Conservation (phyloP, 306 rosid species). For the Astragalus glycyphyllos region DNA sequence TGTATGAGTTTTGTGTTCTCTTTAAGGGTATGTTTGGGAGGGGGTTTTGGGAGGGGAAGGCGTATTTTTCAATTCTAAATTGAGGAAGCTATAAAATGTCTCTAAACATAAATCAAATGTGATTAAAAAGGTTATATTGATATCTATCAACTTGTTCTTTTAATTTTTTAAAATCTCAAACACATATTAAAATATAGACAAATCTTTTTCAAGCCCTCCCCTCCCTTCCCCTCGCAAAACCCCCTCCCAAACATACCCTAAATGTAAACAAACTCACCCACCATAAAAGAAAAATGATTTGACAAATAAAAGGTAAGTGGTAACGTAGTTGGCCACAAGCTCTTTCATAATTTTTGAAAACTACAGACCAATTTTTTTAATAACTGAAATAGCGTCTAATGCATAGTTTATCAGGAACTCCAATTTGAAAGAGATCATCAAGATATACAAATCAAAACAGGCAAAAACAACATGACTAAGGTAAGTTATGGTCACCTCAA, state of each 20-base stretch:
- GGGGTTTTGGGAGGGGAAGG: no score
- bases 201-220: no score
- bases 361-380: slow-evolving; percentile 1
- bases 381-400: slow-evolving; percentile 20
- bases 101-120: no score
- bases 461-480: slow-evolving; percentile 33
- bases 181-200: no score
- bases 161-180: no score
- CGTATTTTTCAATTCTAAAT: no score
- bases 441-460: slow-evolving; percentile 39
- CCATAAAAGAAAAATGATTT: slow-evolving; percentile 14
- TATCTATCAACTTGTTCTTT: no score
- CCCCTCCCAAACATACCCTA: no score
- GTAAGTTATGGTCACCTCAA: slow-evolving; percentile 60
- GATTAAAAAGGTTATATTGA: no score
- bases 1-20: slow-evolving; percentile 24
- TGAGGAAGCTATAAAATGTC: no score
- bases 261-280: slow-evolving; percentile 12
- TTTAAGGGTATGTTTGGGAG: no score
- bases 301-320: slow-evolving; percentile 26
- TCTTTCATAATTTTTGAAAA: slow-evolving; percentile 17
- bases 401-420: slow-evolving; percentile 29
- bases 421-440: slow-evolving; percentile 23
- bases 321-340: slow-evolving; percentile 10
- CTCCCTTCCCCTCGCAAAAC: no score